Base-by-base conservation (phyloP, 768 basidiomycete genomes). In the Termitomyces sp. region DNA sequence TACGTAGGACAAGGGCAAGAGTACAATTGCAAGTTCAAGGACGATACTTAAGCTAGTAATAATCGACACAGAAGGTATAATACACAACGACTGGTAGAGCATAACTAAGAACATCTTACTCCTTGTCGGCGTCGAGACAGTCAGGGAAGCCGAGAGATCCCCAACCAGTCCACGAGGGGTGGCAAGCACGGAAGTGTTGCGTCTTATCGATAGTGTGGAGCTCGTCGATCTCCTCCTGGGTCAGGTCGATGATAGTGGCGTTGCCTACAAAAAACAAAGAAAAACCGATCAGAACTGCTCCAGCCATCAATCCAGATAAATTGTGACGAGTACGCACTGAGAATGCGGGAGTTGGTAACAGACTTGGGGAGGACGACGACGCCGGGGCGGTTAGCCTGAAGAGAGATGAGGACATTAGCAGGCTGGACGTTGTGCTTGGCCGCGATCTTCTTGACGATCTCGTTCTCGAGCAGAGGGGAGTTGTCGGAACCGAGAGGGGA, bases 281-380 rank as follows among this genome's bases (percentile, higher is more conserved):
- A 44, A 56, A 41, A 32, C 9, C 11, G 27, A 43, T 49, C 27
- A 42, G 44, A 10, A 37, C 5, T 32, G 5, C 1, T 51, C 21
- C 27, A 42, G 34, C 52, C 27, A 46, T n/a, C 11, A 49, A 45
- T 5, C 11, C 8, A 43, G 7, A 25, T 40, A 31, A n/a, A n/a
- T n/a, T n/a, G n/a, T n/a, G n/a, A 12, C 34, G 5, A 34, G 37
- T 12, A 70, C 79, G 56, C 57, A 82, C 81, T 65, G 38, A 77
- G 70, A 65, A 92, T 86, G 21, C 90, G 85, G 53, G 77, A 69
- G 54, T 81, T 75, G 5, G 85, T 91, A 41, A 92, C 90, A 5
- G 86, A 89, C 75, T 93, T 93, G 23, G 89, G 78, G 38, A 93
- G 74, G 27, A 90, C 90, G 43, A 72, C 80, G 43, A 86, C 81